Conservation (phyloP, 169 alveolate genomes). For the Plasmodium adleri region DNA sequence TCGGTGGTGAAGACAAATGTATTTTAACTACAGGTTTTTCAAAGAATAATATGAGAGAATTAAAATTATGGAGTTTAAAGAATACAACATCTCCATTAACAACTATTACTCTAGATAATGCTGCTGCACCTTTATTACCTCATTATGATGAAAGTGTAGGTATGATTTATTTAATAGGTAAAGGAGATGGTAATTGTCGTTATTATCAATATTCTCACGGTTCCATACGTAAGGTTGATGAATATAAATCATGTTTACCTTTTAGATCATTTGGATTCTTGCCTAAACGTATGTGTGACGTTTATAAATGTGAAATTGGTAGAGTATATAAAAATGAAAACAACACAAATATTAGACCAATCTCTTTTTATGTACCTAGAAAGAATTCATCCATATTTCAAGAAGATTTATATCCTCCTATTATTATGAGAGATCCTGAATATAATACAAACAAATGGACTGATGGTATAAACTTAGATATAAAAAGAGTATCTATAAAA, state of each 20-base stretch:
- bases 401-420: constrained; percentile 81
- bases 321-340: constrained; percentile 81
- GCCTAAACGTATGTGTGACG: constrained; percentile 82
- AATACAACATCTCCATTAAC: constrained; percentile 74
- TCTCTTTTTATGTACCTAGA: constrained; percentile 82
- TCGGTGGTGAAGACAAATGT: constrained; percentile 77
- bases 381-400: constrained; percentile 79
- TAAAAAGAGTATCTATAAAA: constrained; percentile 39
- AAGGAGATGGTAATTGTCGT: constrained; percentile 86
- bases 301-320: constrained; percentile 85
- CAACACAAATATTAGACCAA: constrained; percentile 81
- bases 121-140: constrained; percentile 85
- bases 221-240: constrained; percentile 80
- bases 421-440: constrained; percentile 47
- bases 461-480: constrained; percentile 27
- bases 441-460: constrained; percentile 24
- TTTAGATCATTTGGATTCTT: constrained; percentile 82
- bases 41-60: constrained; percentile 83
- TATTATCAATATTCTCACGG: constrained; percentile 82
- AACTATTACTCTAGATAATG: constrained; percentile 80
- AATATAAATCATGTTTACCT: constrained; percentile 82
- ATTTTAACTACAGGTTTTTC: constrained; percentile 84
- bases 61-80: constrained; percentile 84
- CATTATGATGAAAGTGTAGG: constrained; percentile 85
- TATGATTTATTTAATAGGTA: constrained; percentile 80